Base-by-base conservation (phyloP, 192 early-diverging fungal species). In the Chytriomyces hyalinus region DNA sequence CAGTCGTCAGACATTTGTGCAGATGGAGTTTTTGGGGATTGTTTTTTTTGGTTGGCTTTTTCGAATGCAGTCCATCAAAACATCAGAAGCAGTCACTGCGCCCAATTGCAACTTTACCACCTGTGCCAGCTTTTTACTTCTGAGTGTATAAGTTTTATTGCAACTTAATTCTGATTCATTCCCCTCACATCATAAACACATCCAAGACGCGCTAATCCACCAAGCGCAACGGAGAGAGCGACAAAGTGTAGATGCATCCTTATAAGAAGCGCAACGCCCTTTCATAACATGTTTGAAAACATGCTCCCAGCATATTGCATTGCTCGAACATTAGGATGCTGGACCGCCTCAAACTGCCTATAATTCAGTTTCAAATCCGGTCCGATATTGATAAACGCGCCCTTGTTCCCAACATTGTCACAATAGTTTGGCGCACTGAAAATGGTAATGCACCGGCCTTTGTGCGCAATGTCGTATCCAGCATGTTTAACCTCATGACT, bases 401-500 rank as follows among this genome's bases (percentile, higher is more conserved):
- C 97, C 89, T 92, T 93, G 83, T 99, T 97, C 61, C 93, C 93
- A 8, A 91, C 89, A 17, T 85, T 84, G 82, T 97, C 97, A 82
- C 96, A 98, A 84, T 99, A 99, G 87, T 99, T 98, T 24, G 98
- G 98, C 11, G 98, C 98, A 59, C 92, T 94, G 83, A 99, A 99
- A 62, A 99, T 95, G 7, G 98, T 99, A 73, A 69, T 70, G 87
- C 95, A 97, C 75, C 93, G 94, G 13, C 97, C 97, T 61, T 95
- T 86, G 79, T 99, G 98, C 26, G 91, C 93, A n/a, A 96, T 88
- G 72, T 93, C 91, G 82, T 99, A 99, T 15, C 98, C 98, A 53
- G 96, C 89, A 53, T 95, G 89, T 86, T 98, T 98, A 51, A 97
- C 94, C 87, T 99, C 96, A 86, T 99, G 98, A 75, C 91, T 92